Evolutionary conservation across 225 moss, liverwort and hornwort species (phyloP), one percentile per base, ranked within the genome.

Genomic region (Anthoceros angustus): DNA sequence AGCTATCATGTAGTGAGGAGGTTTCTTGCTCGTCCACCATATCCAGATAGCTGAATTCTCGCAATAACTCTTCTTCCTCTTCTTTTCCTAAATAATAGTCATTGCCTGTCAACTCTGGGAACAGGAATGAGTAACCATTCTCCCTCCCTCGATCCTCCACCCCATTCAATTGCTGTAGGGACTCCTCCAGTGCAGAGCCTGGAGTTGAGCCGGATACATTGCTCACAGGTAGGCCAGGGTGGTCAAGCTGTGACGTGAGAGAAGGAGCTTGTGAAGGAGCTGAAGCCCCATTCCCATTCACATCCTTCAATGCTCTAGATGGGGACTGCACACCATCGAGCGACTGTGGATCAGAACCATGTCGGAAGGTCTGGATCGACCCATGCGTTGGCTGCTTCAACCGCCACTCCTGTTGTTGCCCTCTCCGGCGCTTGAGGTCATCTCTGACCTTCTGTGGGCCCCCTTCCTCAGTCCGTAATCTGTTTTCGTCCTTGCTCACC

Each of bases 391-490:
- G 78, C 55, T 81, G 83, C 61, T 95, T 95, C 95, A 95, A 91
- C 65, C 95, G 81, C 95, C 95, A 95, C 78, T 95, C 95, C 82
- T 91, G 95, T 64, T 74, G 76, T 68, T 90, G 88, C 14, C 91
- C 95, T 63, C 86, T 79, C 62, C 95, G 80, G 60, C 95, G 83
- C 70, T 84, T 91, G 50, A 76, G 68, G 7, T 95, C 95, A 42
- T 90, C 94, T 76, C 87, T 83, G 40, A 72, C 72, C 71, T 86
- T 88, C 50, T 79, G 86, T 64, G 80, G 74, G 70, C 82, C 86
- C 62, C 71, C 71, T 69, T 82, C 85, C 18, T 80, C 79, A 21
- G 70, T 9, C 10, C 75, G 55, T 12, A 71, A 76, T 14, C 77
- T 72, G 5, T 77, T 71, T 63, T 91, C 94, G 42, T 90, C 90